Conservation (phyloP, 768 basidiomycete species). For the Daedaleopsis nitida region DNA sequence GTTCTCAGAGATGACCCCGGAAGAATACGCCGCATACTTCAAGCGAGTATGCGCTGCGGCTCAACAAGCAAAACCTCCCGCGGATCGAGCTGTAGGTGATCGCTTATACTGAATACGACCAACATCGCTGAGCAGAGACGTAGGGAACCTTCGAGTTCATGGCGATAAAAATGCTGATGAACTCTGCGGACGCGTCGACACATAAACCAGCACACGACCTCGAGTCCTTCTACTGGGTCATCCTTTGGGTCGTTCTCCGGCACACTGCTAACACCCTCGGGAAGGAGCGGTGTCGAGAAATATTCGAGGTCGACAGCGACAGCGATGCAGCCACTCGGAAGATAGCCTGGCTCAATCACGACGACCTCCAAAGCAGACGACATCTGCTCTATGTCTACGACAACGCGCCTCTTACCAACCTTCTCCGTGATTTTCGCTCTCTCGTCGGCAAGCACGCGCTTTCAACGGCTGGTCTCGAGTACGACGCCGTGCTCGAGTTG, state of each 20-base stretch:
- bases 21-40: background rate
- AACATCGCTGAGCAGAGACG: too few relatives aligned
- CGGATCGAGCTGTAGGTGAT: too few relatives aligned
- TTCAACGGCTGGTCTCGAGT: background rate
- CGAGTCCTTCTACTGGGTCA: slow-evolving; percentile 13
- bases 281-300: background rate
- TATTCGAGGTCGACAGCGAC: background rate
- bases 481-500: background rate
- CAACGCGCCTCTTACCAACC: background rate
- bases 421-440: background rate
- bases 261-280: slow-evolving; percentile 1
- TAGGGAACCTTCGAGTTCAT: slow-evolving; percentile 10
- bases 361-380: background rate
- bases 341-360: background rate
- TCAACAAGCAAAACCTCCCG: background rate
- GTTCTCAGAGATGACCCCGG: background rate
- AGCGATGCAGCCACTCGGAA: background rate
- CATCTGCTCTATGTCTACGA: background rate
- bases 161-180: background rate
- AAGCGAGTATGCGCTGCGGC: background rate
- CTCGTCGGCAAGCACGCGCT: background rate
- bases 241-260: slow-evolving; percentile 15
- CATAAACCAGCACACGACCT: slow-evolving; percentile 1
- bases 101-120: too few relatives aligned
- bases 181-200: background rate